Evolutionary conservation across 2,329 filamentous ascomycete species (phyloP), one percentile per base, ranked within the genome.

Genomic region (Fusarium brachygibbosum): DNA sequence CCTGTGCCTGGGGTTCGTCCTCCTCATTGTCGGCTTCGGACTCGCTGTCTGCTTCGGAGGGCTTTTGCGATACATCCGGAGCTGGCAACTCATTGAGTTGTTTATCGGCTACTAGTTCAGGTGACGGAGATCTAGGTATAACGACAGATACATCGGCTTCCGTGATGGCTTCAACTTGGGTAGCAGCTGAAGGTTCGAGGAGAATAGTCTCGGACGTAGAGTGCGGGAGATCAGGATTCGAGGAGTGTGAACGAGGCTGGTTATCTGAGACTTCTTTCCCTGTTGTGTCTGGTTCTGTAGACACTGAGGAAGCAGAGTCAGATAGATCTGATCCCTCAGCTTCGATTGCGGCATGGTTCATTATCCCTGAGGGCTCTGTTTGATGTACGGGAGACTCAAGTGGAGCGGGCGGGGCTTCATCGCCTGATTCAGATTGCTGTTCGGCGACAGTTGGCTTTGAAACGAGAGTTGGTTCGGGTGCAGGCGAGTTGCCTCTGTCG

Each of bases 21-120:
- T 68, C 40, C 16, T 21, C 32, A 17, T 25, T 23, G 14, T 56
- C 50, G 38, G 13, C 46, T 40, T 68, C 42, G 12, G 48, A 31
- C 21, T 68, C 64, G 23, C 45, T 68, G 4, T 68, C 64, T 16
- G 50, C 21, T 25, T 65, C 58, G 12, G 37, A 44, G n/a, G 29
- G 34, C 13, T 35, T 40, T 16, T 16, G 34, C 9, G 28, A 19
- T 44, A n/a, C 29, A 40, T 41, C 35, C 1, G 29, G 40, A 9
- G 31, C 31, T 23, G n/a, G 19, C 13, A n/a, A 17, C 11, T 54
- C 19, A 17, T 19, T n/a, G n/a, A 42, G 25, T 14, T 44, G 46
- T 42, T 54, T 32, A 37, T 64, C 56, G 21, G 41, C 21, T 29
- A 29, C n/a, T n/a, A 34, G 25, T 25, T 53, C 50, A 8, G 45